phyloP scores from a whole-genome alignment of 805 yeast species.

The Starmera pachycereana region DNA sequence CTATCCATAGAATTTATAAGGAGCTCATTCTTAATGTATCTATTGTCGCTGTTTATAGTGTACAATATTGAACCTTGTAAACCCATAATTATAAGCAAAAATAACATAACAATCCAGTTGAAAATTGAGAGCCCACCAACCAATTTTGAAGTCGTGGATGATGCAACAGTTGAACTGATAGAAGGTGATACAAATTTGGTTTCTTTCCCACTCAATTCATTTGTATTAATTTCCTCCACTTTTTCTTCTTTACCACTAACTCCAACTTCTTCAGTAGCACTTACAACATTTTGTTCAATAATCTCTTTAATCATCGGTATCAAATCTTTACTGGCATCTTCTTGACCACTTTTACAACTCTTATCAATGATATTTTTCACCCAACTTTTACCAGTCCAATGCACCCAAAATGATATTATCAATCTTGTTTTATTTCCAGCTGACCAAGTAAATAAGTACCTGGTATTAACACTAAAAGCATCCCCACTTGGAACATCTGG shows the following conservation, averaged over 20 bases:
- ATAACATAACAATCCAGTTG: conserved; percentile 5
- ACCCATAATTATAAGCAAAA: conserved; percentile 5
- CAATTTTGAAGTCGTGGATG: neutral
- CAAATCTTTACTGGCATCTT: conserved; percentile 45
- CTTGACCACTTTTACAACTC: conserved; percentile 75
- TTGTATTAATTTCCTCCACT: conserved; percentile 8
- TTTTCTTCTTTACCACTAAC: conserved; percentile 1
- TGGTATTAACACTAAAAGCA: conserved; percentile 65
- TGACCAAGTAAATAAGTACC: conserved; percentile 71
- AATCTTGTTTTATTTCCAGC: conserved; percentile 48
- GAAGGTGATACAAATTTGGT: neutral
- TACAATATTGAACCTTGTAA: conserved; percentile 10
- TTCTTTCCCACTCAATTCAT: neutral
- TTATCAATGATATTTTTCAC: conserved; percentile 81
- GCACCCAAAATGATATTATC: conserved; percentile 59
- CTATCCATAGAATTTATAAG: conserved; percentile 1
- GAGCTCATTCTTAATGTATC: neutral
- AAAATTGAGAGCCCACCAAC: conserved; percentile 2
- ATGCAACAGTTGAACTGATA: neutral
- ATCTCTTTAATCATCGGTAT: conserved; percentile 17
- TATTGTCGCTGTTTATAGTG: neutral
- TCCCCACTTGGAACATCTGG: conserved; percentile 96
- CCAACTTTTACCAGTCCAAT: conserved; percentile 93
- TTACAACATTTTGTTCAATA: conserved; percentile 13
- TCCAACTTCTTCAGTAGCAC: conserved; percentile 6